Conservation (phyloP, 257 asterid species). For the Perilla frutescens region DNA sequence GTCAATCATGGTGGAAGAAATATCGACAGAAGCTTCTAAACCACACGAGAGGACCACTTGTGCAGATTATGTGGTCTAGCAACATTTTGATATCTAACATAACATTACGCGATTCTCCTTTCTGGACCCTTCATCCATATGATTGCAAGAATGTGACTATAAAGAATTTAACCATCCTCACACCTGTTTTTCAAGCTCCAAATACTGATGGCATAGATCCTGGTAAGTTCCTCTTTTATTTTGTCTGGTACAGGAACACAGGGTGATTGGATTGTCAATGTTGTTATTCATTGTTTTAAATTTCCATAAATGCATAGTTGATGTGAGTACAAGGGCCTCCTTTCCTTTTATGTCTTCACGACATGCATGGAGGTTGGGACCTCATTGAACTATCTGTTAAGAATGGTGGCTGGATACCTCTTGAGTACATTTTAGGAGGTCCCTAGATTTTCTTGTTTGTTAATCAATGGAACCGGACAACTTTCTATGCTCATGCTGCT, state of each 20-base stretch:
- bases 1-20: conserved; percentile 84
- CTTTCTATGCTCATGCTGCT: neutral
- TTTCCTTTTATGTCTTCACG: neutral
- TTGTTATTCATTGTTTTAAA: conserved; percentile 4
- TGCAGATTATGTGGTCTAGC: conserved; percentile 82
- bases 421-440: neutral
- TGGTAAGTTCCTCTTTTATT: conserved; percentile 44
- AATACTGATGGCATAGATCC: conserved; percentile 95
- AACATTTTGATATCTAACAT: conserved; percentile 69
- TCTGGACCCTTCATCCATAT: conserved; percentile 88
- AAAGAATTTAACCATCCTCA: conserved; percentile 67
- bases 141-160: conserved; percentile 77
- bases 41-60: conserved; percentile 84
- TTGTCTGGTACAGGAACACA: neutral
- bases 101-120: conserved; percentile 77
- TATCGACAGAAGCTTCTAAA: conserved; percentile 68
- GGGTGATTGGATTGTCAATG: conserved; percentile 28
- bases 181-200: conserved; percentile 73
- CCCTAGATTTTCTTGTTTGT: neutral
- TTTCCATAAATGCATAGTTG: neutral
- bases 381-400: neutral
- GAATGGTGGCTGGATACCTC: neutral
- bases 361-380: neutral
- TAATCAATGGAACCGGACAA: neutral
- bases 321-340: conserved; percentile 8